phyloP scores from a whole-genome alignment of 2,329 filamentous ascomycete genomes.

The Botryotinia globosa region DNA sequence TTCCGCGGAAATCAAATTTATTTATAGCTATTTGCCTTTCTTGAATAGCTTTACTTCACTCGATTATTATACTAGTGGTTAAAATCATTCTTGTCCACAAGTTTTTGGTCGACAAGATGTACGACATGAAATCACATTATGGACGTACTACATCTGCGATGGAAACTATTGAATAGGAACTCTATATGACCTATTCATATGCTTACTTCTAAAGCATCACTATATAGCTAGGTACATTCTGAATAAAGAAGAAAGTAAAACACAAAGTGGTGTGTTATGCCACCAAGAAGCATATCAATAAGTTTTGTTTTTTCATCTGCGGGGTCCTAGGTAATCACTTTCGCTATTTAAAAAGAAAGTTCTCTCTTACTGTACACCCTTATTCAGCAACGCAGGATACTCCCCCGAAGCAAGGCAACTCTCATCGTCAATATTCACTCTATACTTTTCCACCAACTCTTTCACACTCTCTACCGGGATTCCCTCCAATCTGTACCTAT shows the following conservation, averaged over 20 bases:
- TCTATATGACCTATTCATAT: background rate
- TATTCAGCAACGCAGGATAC: background rate
- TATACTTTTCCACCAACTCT: slow-evolving; percentile 27
- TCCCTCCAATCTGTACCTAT: slow-evolving; percentile 49
- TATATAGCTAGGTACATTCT: background rate
- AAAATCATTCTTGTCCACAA: background rate
- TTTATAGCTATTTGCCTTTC: too few species aligned
- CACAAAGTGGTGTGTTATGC: too few species aligned
- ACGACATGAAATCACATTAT: background rate
- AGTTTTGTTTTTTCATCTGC: too few species aligned
- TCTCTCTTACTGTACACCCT: background rate
- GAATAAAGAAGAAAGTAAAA: background rate
- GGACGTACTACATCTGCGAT: background rate
- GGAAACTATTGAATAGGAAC: background rate
- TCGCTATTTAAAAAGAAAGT: background rate
- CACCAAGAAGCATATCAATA: too few species aligned
- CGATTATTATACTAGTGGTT: background rate
- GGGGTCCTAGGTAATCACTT: too few species aligned
- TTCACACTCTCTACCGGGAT: slow-evolving; percentile 44
- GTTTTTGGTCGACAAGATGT: background rate
- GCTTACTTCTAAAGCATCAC: background rate
- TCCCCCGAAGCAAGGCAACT: background rate
- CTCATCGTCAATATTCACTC: slow-evolving; percentile 23
- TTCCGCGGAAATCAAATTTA: too few species aligned
- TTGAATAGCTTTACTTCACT: background rate